Conservation (phyloP, 257 asterid species). For the Nicotiana attenuata region DNA sequence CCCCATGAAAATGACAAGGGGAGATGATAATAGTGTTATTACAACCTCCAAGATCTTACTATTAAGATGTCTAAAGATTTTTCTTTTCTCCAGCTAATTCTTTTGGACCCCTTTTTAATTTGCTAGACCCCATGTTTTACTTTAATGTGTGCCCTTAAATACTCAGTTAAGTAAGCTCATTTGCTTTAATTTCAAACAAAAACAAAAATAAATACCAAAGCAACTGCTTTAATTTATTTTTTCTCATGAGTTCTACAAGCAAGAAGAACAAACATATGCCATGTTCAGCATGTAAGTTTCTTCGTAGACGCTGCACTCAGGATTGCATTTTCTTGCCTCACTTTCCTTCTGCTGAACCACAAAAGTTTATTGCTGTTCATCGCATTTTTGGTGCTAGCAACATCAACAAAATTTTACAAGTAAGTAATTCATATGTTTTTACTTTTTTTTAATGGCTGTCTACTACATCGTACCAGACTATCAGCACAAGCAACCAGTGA, state of each 20-base stretch:
- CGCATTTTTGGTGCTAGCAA: slow-evolving; percentile 49
- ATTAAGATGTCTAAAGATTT: slow-evolving; percentile 8
- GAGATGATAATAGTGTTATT: background rate
- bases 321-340: slow-evolving; percentile 40
- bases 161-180: background rate
- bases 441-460: too few relatives aligned
- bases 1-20: slow-evolving; percentile 18
- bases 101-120: background rate
- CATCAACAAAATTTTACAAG: slow-evolving; percentile 38
- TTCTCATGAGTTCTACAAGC: slow-evolving; percentile 21
- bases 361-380: slow-evolving; percentile 39
- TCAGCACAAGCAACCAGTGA: too few relatives aligned
- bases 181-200: background rate
- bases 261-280: slow-evolving; percentile 28
- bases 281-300: slow-evolving; percentile 46
- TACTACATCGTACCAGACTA: too few relatives aligned
- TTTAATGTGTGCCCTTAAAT: background rate
- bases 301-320: slow-evolving; percentile 37
- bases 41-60: slow-evolving; percentile 14
- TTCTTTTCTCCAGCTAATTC: background rate
- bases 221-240: background rate
- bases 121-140: background rate
- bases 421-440: background rate
- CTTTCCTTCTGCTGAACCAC: slow-evolving; percentile 33
- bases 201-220: background rate